A percentile compares a stretch with the other conserved stretches of the same genome.
Evolutionary conservation across 306 rosid species (phyloP).

Genomic region (Astragalus glycyphyllos): DNA sequence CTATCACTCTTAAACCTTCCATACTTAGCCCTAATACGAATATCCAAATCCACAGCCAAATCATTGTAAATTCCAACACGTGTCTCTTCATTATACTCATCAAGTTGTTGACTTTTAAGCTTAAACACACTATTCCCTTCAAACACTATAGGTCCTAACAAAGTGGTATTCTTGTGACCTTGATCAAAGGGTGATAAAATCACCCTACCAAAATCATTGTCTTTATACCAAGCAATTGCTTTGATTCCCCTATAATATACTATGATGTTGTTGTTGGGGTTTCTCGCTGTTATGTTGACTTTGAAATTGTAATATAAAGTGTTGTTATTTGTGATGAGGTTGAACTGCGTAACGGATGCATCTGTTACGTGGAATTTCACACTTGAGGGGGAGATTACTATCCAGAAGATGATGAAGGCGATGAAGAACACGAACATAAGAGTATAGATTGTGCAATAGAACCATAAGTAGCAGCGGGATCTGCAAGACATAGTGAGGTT

Average conservation of each 20-base stretch:
- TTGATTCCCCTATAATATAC: constrained; percentile 39
- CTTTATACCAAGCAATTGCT: constrained; percentile 40
- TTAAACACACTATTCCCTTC: constrained; percentile 26
- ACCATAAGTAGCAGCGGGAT: too few species aligned
- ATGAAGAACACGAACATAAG: neutral
- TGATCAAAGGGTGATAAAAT: constrained; percentile 46
- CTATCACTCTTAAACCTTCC: neutral
- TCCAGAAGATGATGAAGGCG: neutral
- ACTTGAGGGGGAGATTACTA: constrained; percentile 14
- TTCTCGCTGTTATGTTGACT: constrained; percentile 42
- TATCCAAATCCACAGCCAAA: constrained; percentile 44
- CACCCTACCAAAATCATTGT: constrained; percentile 12
- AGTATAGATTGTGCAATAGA: too few species aligned
- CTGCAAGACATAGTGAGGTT: too few species aligned
- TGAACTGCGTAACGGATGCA: constrained; percentile 39
- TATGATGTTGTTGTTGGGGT: constrained; percentile 33
- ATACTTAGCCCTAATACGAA: constrained; percentile 17
- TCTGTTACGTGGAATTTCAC: constrained; percentile 41
- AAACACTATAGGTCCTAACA: constrained; percentile 26
- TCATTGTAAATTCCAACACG: constrained; percentile 31
- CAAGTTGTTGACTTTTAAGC: constrained; percentile 18
- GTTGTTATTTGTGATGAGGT: constrained; percentile 45
- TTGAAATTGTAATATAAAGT: constrained; percentile 34
- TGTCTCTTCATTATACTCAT: constrained; percentile 43
- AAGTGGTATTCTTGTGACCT: constrained; percentile 45